These are phyloP conservation scores for Trichoderma sp. DNA, from an alignment of 2,329 filamentous ascomycete genomes.

Conservation along the genomic window DNA sequence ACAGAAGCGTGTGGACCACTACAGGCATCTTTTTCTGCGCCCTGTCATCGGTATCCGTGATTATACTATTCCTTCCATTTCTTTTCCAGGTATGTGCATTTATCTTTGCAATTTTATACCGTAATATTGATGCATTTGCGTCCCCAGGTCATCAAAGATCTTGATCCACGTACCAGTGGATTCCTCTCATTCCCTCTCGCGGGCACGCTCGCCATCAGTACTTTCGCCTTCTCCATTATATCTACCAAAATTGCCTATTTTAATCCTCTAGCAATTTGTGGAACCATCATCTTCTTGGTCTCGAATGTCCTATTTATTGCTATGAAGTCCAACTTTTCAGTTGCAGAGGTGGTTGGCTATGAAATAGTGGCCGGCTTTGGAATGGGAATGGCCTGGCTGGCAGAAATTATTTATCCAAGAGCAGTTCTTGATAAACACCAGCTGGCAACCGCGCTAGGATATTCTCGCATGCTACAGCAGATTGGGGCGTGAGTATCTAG, in stretches of 20 bases:
- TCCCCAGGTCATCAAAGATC: background rate
- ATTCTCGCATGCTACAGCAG: conserved; percentile 7
- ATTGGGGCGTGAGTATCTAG: background rate
- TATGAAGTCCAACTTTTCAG: background rate
- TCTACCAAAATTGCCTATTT: background rate
- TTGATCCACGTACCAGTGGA: background rate
- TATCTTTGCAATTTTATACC: too few relatives aligned
- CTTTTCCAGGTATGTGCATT: background rate
- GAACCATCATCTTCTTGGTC: background rate
- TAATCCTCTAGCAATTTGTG: background rate
- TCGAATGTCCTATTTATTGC: background rate
- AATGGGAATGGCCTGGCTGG: conserved; percentile 3
- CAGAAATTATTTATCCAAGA: conserved; percentile 7
- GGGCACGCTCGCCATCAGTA: background rate
- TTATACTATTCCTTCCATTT: conserved; percentile 1
- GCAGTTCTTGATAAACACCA: background rate
- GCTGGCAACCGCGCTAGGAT: background rate
- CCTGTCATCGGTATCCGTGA: background rate
- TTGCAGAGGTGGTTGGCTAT: background rate
- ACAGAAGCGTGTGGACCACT: background rate
- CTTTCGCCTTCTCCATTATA: conserved; percentile 2
- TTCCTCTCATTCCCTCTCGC: background rate
- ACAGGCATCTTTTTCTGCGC: conserved; percentile 1
- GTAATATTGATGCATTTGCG: background rate
- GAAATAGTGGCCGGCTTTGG: conserved; percentile 2